Percentiles rank a stretch among this genome's conserved stretches.
Evolutionary conservation across 2,329 filamentous ascomycete species (phyloP).

Genomic region (Cryoendolithus antarcticus): DNA sequence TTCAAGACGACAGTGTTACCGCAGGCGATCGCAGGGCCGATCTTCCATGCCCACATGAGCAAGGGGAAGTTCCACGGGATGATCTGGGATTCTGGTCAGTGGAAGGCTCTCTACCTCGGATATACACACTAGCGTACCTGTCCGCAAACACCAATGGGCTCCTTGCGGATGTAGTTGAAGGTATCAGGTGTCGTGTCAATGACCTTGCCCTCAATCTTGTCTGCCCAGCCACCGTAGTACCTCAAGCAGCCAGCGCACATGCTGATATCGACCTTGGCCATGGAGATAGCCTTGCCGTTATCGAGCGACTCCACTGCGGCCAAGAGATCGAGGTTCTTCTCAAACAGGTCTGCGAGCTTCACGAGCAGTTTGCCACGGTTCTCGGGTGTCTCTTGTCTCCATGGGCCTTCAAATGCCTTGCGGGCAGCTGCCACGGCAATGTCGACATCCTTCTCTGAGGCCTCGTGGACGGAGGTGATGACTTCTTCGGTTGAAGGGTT

Average conservation of each 20-base stretch:
- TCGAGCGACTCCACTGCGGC: constrained; percentile 77
- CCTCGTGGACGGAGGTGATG: constrained; percentile 72
- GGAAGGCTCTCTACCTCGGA: too few species aligned
- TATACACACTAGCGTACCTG: constrained; percentile 36
- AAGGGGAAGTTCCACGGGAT: constrained; percentile 55
- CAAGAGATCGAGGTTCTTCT: constrained; percentile 65
- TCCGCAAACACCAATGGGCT: constrained; percentile 44
- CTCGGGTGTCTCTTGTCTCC: constrained; percentile 59
- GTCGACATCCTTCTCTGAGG: constrained; percentile 72
- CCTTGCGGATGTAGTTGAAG: constrained; percentile 71
- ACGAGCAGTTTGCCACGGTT: constrained; percentile 56
- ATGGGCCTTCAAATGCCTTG: constrained; percentile 63
- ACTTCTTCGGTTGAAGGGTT: constrained; percentile 78
- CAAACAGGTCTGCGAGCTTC: constrained; percentile 68
- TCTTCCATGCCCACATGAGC: constrained; percentile 75
- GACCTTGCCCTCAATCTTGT: constrained; percentile 80
- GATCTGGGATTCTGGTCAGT: constrained; percentile 46
- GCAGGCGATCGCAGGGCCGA: constrained; percentile 58
- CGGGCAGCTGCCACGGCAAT: constrained; percentile 75
- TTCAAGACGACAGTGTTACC: constrained; percentile 58
- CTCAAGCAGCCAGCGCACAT: constrained; percentile 59
- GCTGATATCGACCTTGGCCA: constrained; percentile 64
- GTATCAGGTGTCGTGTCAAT: constrained; percentile 66
- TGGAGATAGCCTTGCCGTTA: constrained; percentile 69
- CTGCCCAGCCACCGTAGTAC: constrained; percentile 83